A percentile compares a stretch with the other conserved stretches of the same genome.
Evolutionary conservation across 345 rosid species (phyloP).

Genomic region (Ceriops tagal): DNA sequence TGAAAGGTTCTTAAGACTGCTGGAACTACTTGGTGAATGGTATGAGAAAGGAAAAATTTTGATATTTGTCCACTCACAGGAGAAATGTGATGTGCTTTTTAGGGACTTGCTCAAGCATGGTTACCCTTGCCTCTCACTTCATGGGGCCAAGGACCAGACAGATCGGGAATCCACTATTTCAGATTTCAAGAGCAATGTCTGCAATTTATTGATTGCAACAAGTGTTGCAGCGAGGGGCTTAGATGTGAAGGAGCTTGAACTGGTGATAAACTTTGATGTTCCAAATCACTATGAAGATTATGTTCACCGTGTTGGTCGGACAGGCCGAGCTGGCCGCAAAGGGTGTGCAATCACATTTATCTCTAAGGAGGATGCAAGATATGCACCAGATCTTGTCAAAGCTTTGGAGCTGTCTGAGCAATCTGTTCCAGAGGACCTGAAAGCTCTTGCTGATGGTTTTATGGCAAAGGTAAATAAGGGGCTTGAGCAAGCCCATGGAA

Average conservation of each 20-base stretch:
- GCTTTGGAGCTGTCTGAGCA: slow-evolving; percentile 96
- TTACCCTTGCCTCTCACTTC: slow-evolving; percentile 92
- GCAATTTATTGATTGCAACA: slow-evolving; percentile 85
- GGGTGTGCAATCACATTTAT: slow-evolving; percentile 95
- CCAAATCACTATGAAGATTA: slow-evolving; percentile 97
- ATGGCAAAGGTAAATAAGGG: slow-evolving; percentile 93
- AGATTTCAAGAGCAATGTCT: slow-evolving; percentile 88
- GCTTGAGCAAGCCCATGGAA: slow-evolving; percentile 92
- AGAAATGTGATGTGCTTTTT: slow-evolving; percentile 83
- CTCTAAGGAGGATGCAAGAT: slow-evolving; percentile 85
- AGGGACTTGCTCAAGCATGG: slow-evolving; percentile 71
- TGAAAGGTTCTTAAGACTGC: slow-evolving; percentile 76
- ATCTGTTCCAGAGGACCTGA: slow-evolving; percentile 85
- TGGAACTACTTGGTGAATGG: slow-evolving; percentile 96
- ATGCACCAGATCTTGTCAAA: slow-evolving; percentile 94
- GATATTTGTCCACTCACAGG: slow-evolving; percentile 84
- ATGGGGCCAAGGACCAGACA: slow-evolving; percentile 93
- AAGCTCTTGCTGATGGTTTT: slow-evolving; percentile 80
- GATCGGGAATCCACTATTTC: slow-evolving; percentile 93
- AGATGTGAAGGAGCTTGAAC: slow-evolving; percentile 95
- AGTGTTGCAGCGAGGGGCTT: slow-evolving; percentile 96
- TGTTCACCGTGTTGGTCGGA: slow-evolving; percentile 97
- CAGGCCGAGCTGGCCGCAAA: slow-evolving; percentile 92
- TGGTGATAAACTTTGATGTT: slow-evolving; percentile 81
- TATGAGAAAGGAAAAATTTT: slow-evolving; percentile 88